Evolutionary conservation across 2,329 filamentous ascomycete species (phyloP).

Genomic region (Clarireedia paspali): DNA sequence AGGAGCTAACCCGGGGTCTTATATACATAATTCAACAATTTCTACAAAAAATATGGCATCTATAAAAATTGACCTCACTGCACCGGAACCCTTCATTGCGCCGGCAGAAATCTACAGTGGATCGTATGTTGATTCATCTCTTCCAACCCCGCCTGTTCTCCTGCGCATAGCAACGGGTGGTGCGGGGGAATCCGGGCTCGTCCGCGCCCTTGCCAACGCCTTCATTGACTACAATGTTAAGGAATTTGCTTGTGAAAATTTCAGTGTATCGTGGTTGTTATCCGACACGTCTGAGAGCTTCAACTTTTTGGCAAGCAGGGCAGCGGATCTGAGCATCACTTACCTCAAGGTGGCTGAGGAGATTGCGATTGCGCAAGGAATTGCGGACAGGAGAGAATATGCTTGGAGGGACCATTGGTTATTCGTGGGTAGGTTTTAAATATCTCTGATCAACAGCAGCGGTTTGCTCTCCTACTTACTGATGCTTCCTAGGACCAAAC

Average conservation of each 20-base stretch:
- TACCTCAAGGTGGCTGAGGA: constrained; percentile 36
- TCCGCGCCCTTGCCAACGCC: constrained; percentile 30
- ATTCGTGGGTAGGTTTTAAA: constrained; percentile 31
- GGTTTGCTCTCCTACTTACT: neutral
- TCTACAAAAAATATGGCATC: neutral
- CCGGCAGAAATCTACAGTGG: constrained; percentile 8
- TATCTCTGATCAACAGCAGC: neutral
- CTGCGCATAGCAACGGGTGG: constrained; percentile 29
- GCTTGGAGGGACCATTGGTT: constrained; percentile 41
- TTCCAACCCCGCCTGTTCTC: neutral
- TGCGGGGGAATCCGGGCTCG: constrained; percentile 29
- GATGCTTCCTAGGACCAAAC: constrained; percentile 14
- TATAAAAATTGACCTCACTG: neutral
- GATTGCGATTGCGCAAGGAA: constrained; percentile 35
- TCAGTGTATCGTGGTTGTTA: constrained; percentile 38
- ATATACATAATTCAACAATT: neutral
- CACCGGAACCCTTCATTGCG: constrained; percentile 4
- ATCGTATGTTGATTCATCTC: neutral
- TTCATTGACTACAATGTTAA: constrained; percentile 31
- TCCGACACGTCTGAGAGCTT: constrained; percentile 40
- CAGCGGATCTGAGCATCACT: constrained; percentile 38
- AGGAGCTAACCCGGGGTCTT: neutral
- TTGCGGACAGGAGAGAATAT: constrained; percentile 34
- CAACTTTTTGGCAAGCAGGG: constrained; percentile 33
- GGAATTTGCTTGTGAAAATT: constrained; percentile 26